Base-by-base conservation (phyloP, 2,329 filamentous ascomycete genomes). In the Hypoxylon sp. region DNA sequence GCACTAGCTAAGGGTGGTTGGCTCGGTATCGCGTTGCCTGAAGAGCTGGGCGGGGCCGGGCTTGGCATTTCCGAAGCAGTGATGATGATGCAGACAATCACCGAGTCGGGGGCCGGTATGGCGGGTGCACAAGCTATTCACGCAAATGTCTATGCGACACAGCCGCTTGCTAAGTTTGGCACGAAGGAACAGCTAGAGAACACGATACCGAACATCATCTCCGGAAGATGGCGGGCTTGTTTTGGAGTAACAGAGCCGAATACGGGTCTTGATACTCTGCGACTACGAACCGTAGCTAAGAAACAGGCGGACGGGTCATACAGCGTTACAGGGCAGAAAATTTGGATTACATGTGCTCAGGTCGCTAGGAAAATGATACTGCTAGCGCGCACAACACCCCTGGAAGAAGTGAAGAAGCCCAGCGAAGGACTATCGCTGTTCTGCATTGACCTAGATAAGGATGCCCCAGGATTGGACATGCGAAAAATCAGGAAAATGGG, bases 161-260 rank as follows among this genome's bases (percentile, higher is more conserved):
- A 94, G 76, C 87, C 88, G 39, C 84, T 96, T 2, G 90, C 92
- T 1, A 90, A 86, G 73, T 95, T 94, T 72, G 92, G 91, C 0
- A 91, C 87, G 0, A 77, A 83, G 4, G 85, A 88, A 58, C 92
- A 95, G 79, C 80, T 90, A 2, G 79, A 87, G 60, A 81, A 82
- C 3, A 91, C 89, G 29, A 85, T 96, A 9, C 89, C 91, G 0
- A 88, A 88, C 55, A 89, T 96, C 64, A 91, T 96, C 42, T 86
- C 86, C 5, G 93, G 93, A 1, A 84, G 89, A 71, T 92, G 86
- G 85, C 84, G 92, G 59, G 89, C 88, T 0, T 96, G 93, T 75
- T 96, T 96, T 71, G 93, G 92, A 11, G 92, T 96, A 1, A 95
- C 92, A n/a, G 93, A 95, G 77, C 92, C 92, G 0, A 91, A 94